A percentile compares a stretch with the other conserved stretches of the same genome.
These are phyloP conservation scores for Pestalotiopsis sp. DNA, from an alignment of 2,329 filamentous ascomycete species.

Conservation along the genomic window DNA sequence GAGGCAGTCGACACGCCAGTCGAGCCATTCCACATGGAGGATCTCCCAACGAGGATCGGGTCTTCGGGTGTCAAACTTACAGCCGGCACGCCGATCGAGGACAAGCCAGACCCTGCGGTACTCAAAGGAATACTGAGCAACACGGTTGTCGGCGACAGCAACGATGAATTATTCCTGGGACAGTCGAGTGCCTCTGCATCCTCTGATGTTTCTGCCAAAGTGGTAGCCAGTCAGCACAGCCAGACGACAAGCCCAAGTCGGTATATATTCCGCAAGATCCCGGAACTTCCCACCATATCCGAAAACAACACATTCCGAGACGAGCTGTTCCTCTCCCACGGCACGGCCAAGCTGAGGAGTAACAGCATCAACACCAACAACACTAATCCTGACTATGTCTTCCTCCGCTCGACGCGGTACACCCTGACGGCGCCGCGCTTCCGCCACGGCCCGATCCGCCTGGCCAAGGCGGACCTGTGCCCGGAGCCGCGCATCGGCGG, in stretches of 20 bases:
- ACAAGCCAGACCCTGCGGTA: conserved; percentile 26
- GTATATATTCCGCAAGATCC: conserved; percentile 23
- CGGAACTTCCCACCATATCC: conserved; percentile 31
- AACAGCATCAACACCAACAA: conserved; percentile 28
- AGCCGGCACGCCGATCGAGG: conserved; percentile 29
- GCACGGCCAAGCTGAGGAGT: conserved; percentile 9
- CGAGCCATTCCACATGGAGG: conserved; percentile 54
- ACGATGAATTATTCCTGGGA: conserved; percentile 14
- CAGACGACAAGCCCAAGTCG: conserved; percentile 32
- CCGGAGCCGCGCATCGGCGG: conserved; percentile 39
- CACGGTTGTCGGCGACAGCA: conserved; percentile 24
- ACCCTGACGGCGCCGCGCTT: conserved; percentile 52
- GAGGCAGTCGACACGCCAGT: conserved; percentile 43
- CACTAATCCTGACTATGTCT: conserved; percentile 46
- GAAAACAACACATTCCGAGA: conserved; percentile 20
- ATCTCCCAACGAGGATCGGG: conserved; percentile 44
- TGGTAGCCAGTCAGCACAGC: conserved; percentile 26
- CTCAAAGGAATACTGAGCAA: conserved; percentile 24
- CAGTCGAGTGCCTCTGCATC: background rate
- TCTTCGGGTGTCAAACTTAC: conserved; percentile 37
- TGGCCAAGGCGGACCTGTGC: conserved; percentile 47
- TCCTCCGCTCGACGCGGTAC: conserved; percentile 49
- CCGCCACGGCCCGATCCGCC: conserved; percentile 57
- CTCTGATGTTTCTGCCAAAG: background rate
- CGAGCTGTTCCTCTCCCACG: conserved; percentile 20